Evolutionary conservation across 2,329 filamentous ascomycete genomes (phyloP), one percentile per base, ranked within the genome.

Genomic region (Phoma sp.): DNA sequence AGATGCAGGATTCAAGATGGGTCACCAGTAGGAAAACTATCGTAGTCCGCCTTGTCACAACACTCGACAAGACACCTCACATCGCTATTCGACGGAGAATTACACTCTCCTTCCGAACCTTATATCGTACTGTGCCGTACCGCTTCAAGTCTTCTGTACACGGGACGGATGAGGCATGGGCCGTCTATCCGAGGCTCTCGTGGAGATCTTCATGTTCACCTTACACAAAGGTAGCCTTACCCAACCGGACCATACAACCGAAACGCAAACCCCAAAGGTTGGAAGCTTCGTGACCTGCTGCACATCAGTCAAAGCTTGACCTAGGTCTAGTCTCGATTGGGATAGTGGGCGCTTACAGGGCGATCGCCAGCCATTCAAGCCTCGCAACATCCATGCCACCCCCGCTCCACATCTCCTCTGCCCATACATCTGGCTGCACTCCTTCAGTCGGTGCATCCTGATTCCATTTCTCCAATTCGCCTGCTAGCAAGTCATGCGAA

Each of bases 401-500:
- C 59, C 60, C 58, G 60, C 65, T 66, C 64, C 63, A 55, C 61
- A 58, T 52, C 47, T 58, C 52, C 58, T 49, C 36, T 65, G 62
- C 60, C 62, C 64, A 62, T 69, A 67, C 69, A 59, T 68, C 1
- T 35, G 46, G 43, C 64, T 73, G 69, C 69, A 65, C 33, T 42
- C 52, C 42, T 51, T 42, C 43, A 50, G 64, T 60, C 60, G 55
- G 55, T 39, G 44, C 50, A 59, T 47, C 56, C 48, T 52, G 57
- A 63, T 45, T 45, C 47, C 51, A 44, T 36, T 49, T 37, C 46
- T 63, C 62, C 48, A 58, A 73, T 74, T 74, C 66, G 71, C 60
- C 59, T 54, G 51, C 30, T 30, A n/a, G 7, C 29, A 48, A 64
- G 59, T 72, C 67, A 72, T 74, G 72, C 72, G 71, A 74, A 72